A percentile compares a stretch with the other conserved stretches of the same genome.
These are phyloP conservation scores for Verticillium albo-atrum DNA, from an alignment of 2,329 filamentous ascomycete species.

Conservation along the genomic window DNA sequence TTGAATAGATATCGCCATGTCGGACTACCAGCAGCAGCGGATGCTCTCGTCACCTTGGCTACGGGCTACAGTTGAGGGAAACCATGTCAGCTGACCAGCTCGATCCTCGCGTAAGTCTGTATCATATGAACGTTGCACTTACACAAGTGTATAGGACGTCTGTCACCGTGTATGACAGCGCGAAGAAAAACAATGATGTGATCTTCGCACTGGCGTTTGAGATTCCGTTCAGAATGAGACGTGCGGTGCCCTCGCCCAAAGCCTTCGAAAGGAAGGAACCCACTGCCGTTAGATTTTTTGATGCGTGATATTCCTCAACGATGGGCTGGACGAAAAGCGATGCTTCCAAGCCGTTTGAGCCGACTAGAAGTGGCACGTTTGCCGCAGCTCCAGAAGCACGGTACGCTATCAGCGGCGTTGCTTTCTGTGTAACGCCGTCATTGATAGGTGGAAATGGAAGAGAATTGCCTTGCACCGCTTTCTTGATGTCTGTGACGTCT, in stretches of 20 bases:
- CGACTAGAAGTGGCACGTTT: neutral
- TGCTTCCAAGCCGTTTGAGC: neutral
- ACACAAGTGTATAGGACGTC: conserved; percentile 4
- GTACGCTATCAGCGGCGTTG: neutral
- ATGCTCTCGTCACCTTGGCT: conserved; percentile 1
- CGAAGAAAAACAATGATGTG: neutral
- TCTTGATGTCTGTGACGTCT: conserved; percentile 3
- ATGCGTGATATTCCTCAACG: neutral
- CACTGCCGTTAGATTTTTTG: neutral
- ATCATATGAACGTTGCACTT: neutral
- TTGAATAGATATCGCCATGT: conserved; percentile 10
- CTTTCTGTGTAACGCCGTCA: conserved; percentile 5
- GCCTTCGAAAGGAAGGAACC: neutral
- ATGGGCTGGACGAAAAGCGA: neutral
- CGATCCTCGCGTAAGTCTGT: neutral
- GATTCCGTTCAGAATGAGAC: neutral
- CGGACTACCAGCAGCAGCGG: neutral
- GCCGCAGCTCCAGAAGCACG: conserved; percentile 1
- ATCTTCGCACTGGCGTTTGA: neutral
- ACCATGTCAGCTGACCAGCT: neutral
- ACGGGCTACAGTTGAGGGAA: conserved; percentile 3
- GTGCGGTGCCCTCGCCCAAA: neutral
- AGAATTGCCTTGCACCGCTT: conserved; percentile 2
- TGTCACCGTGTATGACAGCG: neutral
- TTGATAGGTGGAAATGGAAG: conserved; percentile 8